These are phyloP conservation scores for Prunus mongolica DNA, from an alignment of 306 rosid species.

Conservation along the genomic window DNA sequence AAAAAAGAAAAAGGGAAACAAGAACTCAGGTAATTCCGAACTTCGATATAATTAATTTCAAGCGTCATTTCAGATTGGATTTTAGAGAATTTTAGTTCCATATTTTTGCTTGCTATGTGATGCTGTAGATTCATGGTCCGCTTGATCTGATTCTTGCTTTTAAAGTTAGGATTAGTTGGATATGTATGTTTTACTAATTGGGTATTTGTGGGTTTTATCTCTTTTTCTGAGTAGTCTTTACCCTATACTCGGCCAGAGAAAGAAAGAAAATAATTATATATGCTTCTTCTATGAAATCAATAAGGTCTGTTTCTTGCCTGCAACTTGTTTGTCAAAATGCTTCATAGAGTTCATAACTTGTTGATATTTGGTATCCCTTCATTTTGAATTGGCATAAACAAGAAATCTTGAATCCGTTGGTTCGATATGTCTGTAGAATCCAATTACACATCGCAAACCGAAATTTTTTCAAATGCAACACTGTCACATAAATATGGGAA, in stretches of 20 bases:
- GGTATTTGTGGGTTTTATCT: not conserved
- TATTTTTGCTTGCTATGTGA: not conserved
- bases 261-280: too few species aligned
- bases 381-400: not conserved
- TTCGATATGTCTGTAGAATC: not conserved
- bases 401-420: not conserved
- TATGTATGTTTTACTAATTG: not conserved
- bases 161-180: not conserved
- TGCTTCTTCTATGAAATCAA: not conserved
- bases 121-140: not conserved
- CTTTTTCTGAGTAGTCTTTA: not conserved
- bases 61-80: not conserved
- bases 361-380: too few species aligned
- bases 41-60: not conserved
- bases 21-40: conserved; percentile 12
- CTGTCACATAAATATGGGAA: not conserved
- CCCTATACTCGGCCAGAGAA: not conserved
- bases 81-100: not conserved
- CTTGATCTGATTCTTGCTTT: not conserved
- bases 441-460: not conserved
- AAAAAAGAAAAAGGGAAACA: not conserved
- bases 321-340: not conserved
- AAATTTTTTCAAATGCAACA: not conserved
- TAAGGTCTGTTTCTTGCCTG: not conserved
- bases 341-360: not conserved